Evolutionary conservation across 257 asterid genomes (phyloP).

Genomic region (Solanum neorickii): DNA sequence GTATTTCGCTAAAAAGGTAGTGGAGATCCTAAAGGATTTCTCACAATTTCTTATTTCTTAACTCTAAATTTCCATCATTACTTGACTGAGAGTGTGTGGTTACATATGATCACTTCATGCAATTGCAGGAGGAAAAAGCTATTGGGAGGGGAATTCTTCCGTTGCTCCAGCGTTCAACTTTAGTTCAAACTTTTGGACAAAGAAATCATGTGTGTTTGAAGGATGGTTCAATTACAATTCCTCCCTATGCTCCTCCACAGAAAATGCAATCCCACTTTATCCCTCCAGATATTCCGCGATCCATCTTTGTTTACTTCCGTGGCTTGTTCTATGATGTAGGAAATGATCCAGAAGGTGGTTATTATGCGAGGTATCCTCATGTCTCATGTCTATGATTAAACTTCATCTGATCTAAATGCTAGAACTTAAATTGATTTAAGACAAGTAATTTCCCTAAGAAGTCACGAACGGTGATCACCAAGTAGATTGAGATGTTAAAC

Average conservation of each 20-base stretch:
- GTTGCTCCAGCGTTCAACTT: conserved; percentile 69
- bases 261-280: conserved; percentile 84
- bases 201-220: conserved; percentile 80
- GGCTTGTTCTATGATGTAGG: conserved; percentile 80
- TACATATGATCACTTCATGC: not conserved
- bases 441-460: not conserved
- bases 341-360: conserved; percentile 91
- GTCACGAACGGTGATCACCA: not conserved
- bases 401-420: not conserved
- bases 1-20: not conserved
- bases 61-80: not conserved
- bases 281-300: conserved; percentile 77
- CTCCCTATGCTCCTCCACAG: conserved; percentile 94
- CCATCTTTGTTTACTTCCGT: conserved; percentile 88
- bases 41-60: not conserved
- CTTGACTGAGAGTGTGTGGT: not conserved
- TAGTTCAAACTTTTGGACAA: conserved; percentile 92
- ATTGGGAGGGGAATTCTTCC: conserved; percentile 83
- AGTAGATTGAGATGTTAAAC: not conserved
- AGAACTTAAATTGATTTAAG: not conserved
- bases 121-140: conserved; percentile 79
- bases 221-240: conserved; percentile 70
- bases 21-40: not conserved
- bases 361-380: conserved; percentile 58
- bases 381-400: not conserved